Evolutionary conservation across 2,329 filamentous ascomycete species (phyloP), one percentile per base, ranked within the genome.

Genomic region (Ophiocordyceps polyrhachis-furcata): DNA sequence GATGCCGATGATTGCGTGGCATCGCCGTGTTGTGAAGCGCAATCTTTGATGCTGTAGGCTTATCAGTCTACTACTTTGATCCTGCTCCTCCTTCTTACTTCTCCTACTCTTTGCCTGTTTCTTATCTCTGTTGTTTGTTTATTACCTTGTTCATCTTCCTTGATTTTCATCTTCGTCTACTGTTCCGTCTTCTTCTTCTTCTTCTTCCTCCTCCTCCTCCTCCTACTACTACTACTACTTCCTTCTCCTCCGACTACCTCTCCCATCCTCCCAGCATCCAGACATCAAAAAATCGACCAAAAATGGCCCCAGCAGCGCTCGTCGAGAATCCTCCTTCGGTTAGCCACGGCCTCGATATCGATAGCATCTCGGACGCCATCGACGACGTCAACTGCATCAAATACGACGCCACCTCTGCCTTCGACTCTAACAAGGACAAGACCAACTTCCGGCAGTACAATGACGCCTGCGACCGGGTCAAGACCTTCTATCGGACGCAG

Each of bases 381-480:
- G 62, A 76, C 56, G 61, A 66, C n/a, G 67, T 75, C 56, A 74
- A 76, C 56, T 60, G 66, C 43, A 60, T 73, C 50, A 73, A 71
- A 54, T 68, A 63, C 56, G 62, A 67, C 53, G 50, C 55, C 7
- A 51, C 69, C 48, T 81, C 81, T 47, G 66, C 79, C 51, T 86
- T 87, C 58, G 82, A 87, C 59, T 62, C 72, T 42, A 66, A 74
- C 42, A 89, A 89, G 61, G 81, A 89, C 69, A 88, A 88, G 68
- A 72, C 76, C 20, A 69, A 79, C 51, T 89, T 89, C 66, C 74
- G 87, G 31, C 80, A 91, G 58, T 94, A 89, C 64, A 79, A 86
- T 54, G 78, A 79, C 15, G 84, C 86, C 40, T 85, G 81, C 64
- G 81, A 86, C 63, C 75, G 83, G 43, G 85, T 93, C 60, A 87